These are phyloP conservation scores for Myxozyma melibiosi DNA, from an alignment of 805 yeast species.

Conservation along the genomic window DNA sequence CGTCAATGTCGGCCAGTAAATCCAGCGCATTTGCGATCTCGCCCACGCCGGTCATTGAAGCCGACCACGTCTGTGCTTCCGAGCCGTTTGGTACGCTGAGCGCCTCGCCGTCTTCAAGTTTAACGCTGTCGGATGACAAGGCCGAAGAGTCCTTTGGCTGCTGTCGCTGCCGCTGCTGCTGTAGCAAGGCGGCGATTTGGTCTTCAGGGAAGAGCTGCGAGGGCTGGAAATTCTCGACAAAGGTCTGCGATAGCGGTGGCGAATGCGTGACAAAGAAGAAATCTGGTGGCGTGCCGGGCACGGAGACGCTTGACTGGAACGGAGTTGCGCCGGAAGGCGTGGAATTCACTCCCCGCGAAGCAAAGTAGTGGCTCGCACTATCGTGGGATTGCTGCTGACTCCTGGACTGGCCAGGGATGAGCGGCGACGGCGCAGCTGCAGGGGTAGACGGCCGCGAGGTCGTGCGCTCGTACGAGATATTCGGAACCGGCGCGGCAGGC, in stretches of 20 bases:
- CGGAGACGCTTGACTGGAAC: constrained; percentile 22
- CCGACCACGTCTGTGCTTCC: not conserved
- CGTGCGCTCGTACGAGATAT: constrained; percentile 17
- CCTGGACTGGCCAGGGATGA: not conserved
- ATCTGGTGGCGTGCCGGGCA: constrained; percentile 39
- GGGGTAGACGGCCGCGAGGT: constrained; percentile 14
- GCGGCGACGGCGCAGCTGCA: constrained; percentile 3
- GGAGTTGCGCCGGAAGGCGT: constrained; percentile 1
- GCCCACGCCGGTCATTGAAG: not conserved
- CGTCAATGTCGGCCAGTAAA: constrained; percentile 13
- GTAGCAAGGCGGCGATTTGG: constrained; percentile 6
- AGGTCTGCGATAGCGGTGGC: constrained; percentile 38
- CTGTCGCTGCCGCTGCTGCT: constrained; percentile 4
- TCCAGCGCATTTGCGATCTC: not conserved
- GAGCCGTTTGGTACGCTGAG: not conserved
- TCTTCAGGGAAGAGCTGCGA: constrained; percentile 56
- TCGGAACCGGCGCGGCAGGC: constrained; percentile 16
- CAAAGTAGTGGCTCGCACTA: constrained; percentile 3
- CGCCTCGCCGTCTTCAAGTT: too few species aligned
- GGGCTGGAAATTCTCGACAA: constrained; percentile 58
- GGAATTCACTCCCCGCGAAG: not conserved
- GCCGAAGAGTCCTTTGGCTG: too few species aligned
- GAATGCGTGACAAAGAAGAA: constrained; percentile 41
- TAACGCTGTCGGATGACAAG: too few species aligned
- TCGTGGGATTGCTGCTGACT: not conserved